A percentile compares a stretch with the other conserved stretches of the same genome.
These are phyloP conservation scores for Acacia melanoxylon DNA, from an alignment of 306 rosid genomes.

Conservation along the genomic window DNA sequence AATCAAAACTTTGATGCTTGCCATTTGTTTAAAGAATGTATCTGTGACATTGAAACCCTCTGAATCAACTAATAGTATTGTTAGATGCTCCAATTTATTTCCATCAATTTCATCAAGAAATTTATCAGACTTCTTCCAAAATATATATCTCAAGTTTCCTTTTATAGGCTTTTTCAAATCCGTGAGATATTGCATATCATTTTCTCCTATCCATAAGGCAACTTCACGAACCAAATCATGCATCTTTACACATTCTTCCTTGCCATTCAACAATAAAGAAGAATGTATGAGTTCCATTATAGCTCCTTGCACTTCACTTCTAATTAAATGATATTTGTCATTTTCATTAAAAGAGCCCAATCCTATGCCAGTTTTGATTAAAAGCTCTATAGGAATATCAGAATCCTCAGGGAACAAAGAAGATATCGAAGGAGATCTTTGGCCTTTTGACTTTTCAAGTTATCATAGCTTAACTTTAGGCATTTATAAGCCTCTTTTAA, in stretches of 20 bases:
- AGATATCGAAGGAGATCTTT: slow-evolving; percentile 1
- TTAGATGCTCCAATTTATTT: slow-evolving; percentile 13
- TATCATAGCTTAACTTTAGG: slow-evolving; percentile 23
- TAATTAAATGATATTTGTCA: background rate
- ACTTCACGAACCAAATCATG: slow-evolving; percentile 30
- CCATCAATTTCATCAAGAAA: background rate
- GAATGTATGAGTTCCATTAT: slow-evolving; percentile 2
- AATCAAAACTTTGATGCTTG: slow-evolving; percentile 3
- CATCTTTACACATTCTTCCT: background rate
- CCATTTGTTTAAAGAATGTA: slow-evolving; percentile 2
- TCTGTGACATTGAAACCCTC: background rate
- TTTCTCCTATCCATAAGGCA: background rate
- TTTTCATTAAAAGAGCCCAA: background rate
- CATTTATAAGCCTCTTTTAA: slow-evolving; percentile 3
- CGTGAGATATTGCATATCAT: background rate
- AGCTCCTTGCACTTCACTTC: background rate
- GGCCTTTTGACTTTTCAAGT: background rate
- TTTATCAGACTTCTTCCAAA: background rate
- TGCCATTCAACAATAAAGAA: background rate
- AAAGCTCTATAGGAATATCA: background rate
- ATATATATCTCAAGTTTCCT: background rate
- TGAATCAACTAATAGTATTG: background rate
- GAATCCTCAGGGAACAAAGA: slow-evolving; percentile 24
- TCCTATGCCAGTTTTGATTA: background rate
- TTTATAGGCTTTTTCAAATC: background rate